Base-by-base conservation (phyloP, 495 filamentous ascomycete species). In the Trichoderma virens region DNA sequence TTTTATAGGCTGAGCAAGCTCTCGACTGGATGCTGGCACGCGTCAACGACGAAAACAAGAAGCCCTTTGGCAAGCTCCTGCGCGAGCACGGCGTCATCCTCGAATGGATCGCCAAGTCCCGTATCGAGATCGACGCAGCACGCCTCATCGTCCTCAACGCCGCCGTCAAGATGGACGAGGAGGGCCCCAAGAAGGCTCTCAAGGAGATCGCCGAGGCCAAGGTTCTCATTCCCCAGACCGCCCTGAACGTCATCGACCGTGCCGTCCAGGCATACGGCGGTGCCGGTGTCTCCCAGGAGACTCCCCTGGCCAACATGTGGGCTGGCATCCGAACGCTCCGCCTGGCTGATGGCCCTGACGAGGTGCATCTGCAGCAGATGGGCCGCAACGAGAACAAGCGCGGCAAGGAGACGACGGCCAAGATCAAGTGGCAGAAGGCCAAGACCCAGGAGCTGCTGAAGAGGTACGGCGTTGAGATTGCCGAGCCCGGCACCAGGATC, bases 331-430 rank as follows among this genome's bases (percentile, higher is more conserved):
- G 92, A 34, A 97, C 92, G 2, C 72, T 97, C 68, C 80, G 90
- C 62, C 85, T 97, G 70, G 92, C 90, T 4, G 92, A 97, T 76
- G 93, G 92, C 6, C 92, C 92, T 0, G 93, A 96, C 75, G 93
- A 97, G 82, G 92, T 95, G 43, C 92, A 97, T 76, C 74, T 97
- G 73, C 89, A 95, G 78, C 92, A 97, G 74, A 80, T 97, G 76
- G 93, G 91, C 13, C 83, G 84, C 69, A 86, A 91, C 61, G 92
- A 97, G 81, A 95, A 92, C 71, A 87, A 83, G 76, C 74, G 82
- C 45, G 82, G 85, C 43, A 80, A 80, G 74, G 86, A 82, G 47
- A 80, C 92, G 61, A 78, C 80, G 38, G 80, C 79, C 60, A 88
- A 84, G 72, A 79, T 93, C 68, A 77, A 80, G 38, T 80, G 75